Evolutionary conservation across 1,284 basidiomycete genomes (phyloP).

Genomic region (Ganoderma sinense): DNA sequence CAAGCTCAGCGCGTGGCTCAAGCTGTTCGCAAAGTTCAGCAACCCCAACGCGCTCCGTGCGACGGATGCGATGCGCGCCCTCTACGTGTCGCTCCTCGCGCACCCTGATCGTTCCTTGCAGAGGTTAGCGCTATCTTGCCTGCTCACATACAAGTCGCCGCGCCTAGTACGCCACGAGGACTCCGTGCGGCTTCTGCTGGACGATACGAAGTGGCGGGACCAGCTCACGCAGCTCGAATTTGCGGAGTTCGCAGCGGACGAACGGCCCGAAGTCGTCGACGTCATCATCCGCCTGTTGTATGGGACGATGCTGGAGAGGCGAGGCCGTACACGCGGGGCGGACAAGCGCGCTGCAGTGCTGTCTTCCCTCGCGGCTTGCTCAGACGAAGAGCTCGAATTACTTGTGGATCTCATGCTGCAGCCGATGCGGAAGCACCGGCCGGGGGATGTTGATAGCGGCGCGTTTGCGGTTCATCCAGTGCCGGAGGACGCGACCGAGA

Average conservation of each 20-base stretch:
- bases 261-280: conserved; percentile 79
- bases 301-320: conserved; percentile 88
- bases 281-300: conserved; percentile 85
- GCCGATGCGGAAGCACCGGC: conserved; percentile 61
- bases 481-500: conserved; percentile 53
- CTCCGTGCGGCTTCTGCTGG: conserved; percentile 76
- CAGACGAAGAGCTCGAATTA: conserved; percentile 77
- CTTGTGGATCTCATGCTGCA: conserved; percentile 93
- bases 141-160: conserved; percentile 86
- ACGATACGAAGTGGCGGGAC: conserved; percentile 91
- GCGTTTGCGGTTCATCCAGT: conserved; percentile 38
- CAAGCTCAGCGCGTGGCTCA: conserved; percentile 82
- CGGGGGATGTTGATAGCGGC: conserved; percentile 14
- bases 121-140: conserved; percentile 78
- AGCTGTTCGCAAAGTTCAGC: conserved; percentile 87
- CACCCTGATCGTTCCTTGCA: conserved; percentile 89
- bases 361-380: conserved; percentile 74
- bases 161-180: conserved; percentile 74
- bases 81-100: conserved; percentile 84
- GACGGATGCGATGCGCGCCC: conserved; percentile 68
- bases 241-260: conserved; percentile 64
- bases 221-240: conserved; percentile 82
- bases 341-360: conserved; percentile 86
- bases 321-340: conserved; percentile 75
- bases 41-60: conserved; percentile 90